Base-by-base conservation (phyloP, 768 basidiomycete genomes). In the Podaxis rugospora region DNA sequence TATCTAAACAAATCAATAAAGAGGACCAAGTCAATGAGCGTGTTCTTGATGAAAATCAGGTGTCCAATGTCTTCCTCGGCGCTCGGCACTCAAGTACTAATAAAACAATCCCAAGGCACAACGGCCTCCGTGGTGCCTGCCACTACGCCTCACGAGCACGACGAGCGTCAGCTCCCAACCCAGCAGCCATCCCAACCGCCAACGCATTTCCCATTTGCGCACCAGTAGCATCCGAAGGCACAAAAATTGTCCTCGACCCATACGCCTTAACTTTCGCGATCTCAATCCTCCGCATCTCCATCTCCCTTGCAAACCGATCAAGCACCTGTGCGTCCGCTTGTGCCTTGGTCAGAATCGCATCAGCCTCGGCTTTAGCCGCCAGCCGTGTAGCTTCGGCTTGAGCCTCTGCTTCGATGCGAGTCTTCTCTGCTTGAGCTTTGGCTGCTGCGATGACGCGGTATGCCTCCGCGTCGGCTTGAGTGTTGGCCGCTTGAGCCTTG, bases 311-410 rank as follows among this genome's bases (percentile, higher is more conserved):
- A 67, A 88, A 92, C 44, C 73, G 73, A 65, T 92, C 87, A 18
- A 73, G 63, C 16, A 92, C 85, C 36, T 78, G 72, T 3, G 78
- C 75, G 64, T 91, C 89, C 1, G 90, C 89, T 2, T 73, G 63
- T 0, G 88, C 85, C 66, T 84, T 89, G 66, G 84, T 81, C 40
- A 82, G 81, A 50, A 85, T 76, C 0, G 90, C 87, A 63, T 81
- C 80, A 0, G 90, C 87, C 10, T 92, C 89, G 1, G 92, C 92
- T 63, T 88, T 82, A 1, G 89, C 89, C 5, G 83, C 81, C 62
- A 92, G 69, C n/a, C 85, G 80, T 1, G 86, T 92, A 1, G 90
- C 90, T 68, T 91, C 85, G 1, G 91, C 90, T 49, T 87, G 81
- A 1, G 92, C 92, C 65, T 86, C 81, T 3, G 92, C 90, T 65